Percentiles rank a stretch among this genome's conserved stretches.
Evolutionary conservation across 208 protist species (phyloP).

Genomic region (Acanthamoeba sp.): DNA sequence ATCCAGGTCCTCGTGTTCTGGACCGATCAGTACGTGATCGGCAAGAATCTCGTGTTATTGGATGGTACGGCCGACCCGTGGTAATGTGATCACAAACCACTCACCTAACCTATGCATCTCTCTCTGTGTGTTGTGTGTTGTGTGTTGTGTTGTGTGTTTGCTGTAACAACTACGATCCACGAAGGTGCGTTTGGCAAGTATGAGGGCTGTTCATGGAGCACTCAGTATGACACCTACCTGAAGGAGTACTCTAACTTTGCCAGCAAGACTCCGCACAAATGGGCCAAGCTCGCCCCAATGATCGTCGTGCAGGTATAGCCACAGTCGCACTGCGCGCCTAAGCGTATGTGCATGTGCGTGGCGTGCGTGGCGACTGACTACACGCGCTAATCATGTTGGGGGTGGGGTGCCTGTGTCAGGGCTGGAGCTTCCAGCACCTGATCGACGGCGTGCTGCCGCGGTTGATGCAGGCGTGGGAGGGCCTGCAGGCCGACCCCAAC

Average conservation of each 20-base stretch:
- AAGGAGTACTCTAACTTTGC: neutral
- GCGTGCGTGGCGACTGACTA: neutral
- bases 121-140: no score
- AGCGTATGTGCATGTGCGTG: neutral
- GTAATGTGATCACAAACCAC: no score
- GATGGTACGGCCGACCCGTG: neutral
- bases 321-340: neutral
- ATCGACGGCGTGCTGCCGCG: slow-evolving; percentile 45
- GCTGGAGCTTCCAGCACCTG: slow-evolving; percentile 54
- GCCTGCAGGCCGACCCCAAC: slow-evolving; percentile 19
- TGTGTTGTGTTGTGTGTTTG: no score
- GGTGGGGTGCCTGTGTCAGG: neutral
- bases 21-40: slow-evolving; percentile 18
- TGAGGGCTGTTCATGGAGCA: slow-evolving; percentile 17
- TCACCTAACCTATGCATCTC: no score
- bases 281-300: slow-evolving; percentile 6
- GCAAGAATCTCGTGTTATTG: neutral
- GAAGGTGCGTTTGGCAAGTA: slow-evolving; percentile 1
- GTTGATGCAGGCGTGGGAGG: slow-evolving; percentile 38
- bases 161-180: neutral
- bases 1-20: slow-evolving; percentile 8
- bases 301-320: slow-evolving; percentile 9
- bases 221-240: neutral
- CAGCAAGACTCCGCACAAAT: neutral
- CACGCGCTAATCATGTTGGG: neutral